phyloP scores from a whole-genome alignment of 805 yeast species.

The Schwanniomyces pseudopolymorphus region DNA sequence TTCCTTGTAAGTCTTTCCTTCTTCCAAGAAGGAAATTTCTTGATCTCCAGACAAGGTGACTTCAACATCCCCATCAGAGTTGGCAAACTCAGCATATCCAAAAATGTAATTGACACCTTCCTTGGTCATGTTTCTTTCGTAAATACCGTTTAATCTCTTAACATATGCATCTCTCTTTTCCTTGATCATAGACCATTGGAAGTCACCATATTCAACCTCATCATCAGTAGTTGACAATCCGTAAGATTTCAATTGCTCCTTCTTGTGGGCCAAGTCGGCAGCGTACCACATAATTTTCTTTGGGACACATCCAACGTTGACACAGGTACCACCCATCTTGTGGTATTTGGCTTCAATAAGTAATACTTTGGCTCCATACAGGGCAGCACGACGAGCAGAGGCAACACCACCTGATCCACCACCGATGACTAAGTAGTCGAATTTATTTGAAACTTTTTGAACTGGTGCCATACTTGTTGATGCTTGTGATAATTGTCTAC shows the following conservation, averaged over 20 bases:
- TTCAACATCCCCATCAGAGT: slow-evolving; percentile 67
- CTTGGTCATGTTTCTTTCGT: slow-evolving; percentile 79
- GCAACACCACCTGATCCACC: slow-evolving; percentile 99
- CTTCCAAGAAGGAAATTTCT: slow-evolving; percentile 32
- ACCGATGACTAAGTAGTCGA: slow-evolving; percentile 92
- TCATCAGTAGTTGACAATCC: slow-evolving; percentile 65
- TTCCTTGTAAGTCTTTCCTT: slow-evolving; percentile 33
- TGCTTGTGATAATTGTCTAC: slow-evolving; percentile 26
- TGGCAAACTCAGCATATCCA: slow-evolving; percentile 81
- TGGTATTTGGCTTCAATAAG: slow-evolving; percentile 71
- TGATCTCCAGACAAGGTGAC: slow-evolving; percentile 54
- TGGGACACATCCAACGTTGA: slow-evolving; percentile 98
- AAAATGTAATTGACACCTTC: slow-evolving; percentile 86
- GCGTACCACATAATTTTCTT: slow-evolving; percentile 99
- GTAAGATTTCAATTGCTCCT: slow-evolving; percentile 75
- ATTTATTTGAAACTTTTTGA: slow-evolving; percentile 47
- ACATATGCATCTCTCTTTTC: slow-evolving; percentile 91
- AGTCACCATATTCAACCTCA: slow-evolving; percentile 49
- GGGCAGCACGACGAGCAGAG: slow-evolving; percentile 95
- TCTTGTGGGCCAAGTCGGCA: slow-evolving; percentile 78
- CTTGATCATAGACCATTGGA: slow-evolving; percentile 83
- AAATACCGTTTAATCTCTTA: slow-evolving; percentile 84
- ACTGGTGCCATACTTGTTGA: slow-evolving; percentile 53
- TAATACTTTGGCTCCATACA: slow-evolving; percentile 85
- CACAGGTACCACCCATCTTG: slow-evolving; percentile 95